phyloP scores from a whole-genome alignment of 257 asterid genomes.

The Lycium barbarum region DNA sequence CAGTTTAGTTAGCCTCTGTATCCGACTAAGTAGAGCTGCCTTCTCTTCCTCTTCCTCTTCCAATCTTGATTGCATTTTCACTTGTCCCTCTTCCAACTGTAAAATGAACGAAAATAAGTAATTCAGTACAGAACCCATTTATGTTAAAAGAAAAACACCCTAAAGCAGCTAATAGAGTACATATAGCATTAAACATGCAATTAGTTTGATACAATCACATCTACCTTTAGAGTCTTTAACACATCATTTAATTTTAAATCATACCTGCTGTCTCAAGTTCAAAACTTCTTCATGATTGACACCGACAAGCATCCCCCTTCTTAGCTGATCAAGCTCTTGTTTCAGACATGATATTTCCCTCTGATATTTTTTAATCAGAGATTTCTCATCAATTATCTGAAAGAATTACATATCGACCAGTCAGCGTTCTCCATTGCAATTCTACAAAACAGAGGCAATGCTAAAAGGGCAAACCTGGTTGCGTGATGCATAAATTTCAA shows the following conservation, averaged over 20 bases:
- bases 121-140: not conserved
- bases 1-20: slow-evolving; percentile 95
- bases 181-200: not conserved
- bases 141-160: slow-evolving; percentile 6
- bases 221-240: not conserved
- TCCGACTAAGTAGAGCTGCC: slow-evolving; percentile 97
- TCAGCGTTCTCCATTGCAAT: slow-evolving; percentile 2
- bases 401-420: not conserved
- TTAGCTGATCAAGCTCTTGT: slow-evolving; percentile 89
- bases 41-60: slow-evolving; percentile 99
- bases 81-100: slow-evolving; percentile 99
- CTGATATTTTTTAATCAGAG: slow-evolving; percentile 97
- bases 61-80: slow-evolving; percentile 96
- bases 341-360: slow-evolving; percentile 88
- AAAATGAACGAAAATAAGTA: slow-evolving; percentile 12
- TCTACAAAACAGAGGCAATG: slow-evolving; percentile 24
- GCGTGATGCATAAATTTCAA: slow-evolving; percentile 91
- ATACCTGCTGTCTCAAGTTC: slow-evolving; percentile 87
- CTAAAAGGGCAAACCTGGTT: slow-evolving; percentile 68
- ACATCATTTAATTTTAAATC: slow-evolving; percentile 15
- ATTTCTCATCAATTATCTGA: slow-evolving; percentile 98
- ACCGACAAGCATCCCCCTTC: slow-evolving; percentile 76
- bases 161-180: not conserved
- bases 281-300: slow-evolving; percentile 85
- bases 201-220: not conserved